Percentiles rank a stretch among this genome's conserved stretches.
phyloP scores from a whole-genome alignment of 2,329 filamentous ascomycete genomes.

The Gnomoniopsis sp. region DNA sequence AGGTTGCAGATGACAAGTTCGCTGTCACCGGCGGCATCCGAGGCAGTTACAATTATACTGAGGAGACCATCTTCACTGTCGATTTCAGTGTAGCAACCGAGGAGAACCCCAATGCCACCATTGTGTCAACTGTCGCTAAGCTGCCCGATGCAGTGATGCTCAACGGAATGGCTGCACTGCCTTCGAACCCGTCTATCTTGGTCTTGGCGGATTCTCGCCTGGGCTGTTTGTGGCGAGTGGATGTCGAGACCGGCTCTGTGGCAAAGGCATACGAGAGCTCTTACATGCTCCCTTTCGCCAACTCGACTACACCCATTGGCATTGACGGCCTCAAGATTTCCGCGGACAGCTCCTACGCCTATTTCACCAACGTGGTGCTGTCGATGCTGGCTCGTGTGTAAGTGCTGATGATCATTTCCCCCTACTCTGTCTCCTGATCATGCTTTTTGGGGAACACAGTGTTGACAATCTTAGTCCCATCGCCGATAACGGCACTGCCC shows the following conservation, averaged over 20 bases:
- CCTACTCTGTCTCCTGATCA: not conserved
- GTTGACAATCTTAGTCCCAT: not conserved
- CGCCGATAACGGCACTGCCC: constrained; percentile 3
- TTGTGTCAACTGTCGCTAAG: constrained; percentile 11
- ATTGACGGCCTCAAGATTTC: constrained; percentile 16
- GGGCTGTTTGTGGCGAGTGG: constrained; percentile 13
- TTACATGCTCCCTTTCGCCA: not conserved
- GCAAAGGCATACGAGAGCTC: constrained; percentile 7
- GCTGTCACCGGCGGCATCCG: constrained; percentile 11
- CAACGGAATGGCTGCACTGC: constrained; percentile 16
- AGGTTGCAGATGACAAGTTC: constrained; percentile 10
- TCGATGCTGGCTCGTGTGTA: constrained; percentile 10
- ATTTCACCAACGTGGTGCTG: constrained; percentile 16
- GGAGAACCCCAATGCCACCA: not conserved
- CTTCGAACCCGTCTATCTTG: constrained; percentile 7
- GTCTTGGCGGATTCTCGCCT: constrained; percentile 12
- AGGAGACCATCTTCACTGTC: constrained; percentile 19
- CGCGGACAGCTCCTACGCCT: constrained; percentile 8
- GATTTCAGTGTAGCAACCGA: constrained; percentile 13
- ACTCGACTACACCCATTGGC: constrained; percentile 11
- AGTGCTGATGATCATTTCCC: not conserved
- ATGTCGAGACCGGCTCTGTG: constrained; percentile 8
- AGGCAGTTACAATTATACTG: constrained; percentile 15
- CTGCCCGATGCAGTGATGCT: constrained; percentile 17
- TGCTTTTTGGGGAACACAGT: no score